Base-by-base conservation (phyloP, 1,284 basidiomycete species). In the Marasmius fiardii region DNA sequence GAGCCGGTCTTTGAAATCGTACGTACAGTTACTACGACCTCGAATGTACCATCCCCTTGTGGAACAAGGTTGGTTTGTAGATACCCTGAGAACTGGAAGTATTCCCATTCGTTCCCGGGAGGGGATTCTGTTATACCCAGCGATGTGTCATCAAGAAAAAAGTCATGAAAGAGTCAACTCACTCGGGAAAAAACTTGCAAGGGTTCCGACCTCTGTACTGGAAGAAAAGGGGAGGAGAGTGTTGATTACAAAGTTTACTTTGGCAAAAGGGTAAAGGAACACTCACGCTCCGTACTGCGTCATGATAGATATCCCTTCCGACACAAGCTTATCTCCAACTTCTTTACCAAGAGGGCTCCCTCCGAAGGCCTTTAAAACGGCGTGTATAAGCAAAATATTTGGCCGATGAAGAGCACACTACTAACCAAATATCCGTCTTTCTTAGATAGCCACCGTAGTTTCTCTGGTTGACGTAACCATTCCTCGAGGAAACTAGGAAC, bases 31-130 rank as follows among this genome's bases (percentile, higher is more conserved):
- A 64, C 52, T 20, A 62, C 50, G 26, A 61, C 52, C 43, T 67
- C 64, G 48, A 52, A 66, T 4, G 51, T 56, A 2, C 58, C 61
- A 51, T 63, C 54, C 5, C 26, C 47, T 16, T 51, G n/a, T 11
- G 18, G 35, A 37, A 37, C 35, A 55, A 43, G 10, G 48, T 43
- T n/a, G 61, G 60, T 12, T 67, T 54, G 1, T 20, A 43, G 53
- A 69, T 59, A 44, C 65, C 68, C 10, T 69, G 63, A 64, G 67
- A 70, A n/a, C n/a, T n/a, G n/a, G n/a, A n/a, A n/a, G n/a, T n/a
- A n/a, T n/a, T n/a, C n/a, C n/a, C n/a, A n/a, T 34, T 69, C 64
- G 34, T 43, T 48, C 4, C 54, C 59, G 8, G 48, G 14, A 12
- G 12, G 35, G n/a, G 35, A 12, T 37, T 37, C n/a, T 12, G 35